Evolutionary conservation across 805 yeast species (phyloP).

Genomic region (Kregervanrija fluxuum): DNA sequence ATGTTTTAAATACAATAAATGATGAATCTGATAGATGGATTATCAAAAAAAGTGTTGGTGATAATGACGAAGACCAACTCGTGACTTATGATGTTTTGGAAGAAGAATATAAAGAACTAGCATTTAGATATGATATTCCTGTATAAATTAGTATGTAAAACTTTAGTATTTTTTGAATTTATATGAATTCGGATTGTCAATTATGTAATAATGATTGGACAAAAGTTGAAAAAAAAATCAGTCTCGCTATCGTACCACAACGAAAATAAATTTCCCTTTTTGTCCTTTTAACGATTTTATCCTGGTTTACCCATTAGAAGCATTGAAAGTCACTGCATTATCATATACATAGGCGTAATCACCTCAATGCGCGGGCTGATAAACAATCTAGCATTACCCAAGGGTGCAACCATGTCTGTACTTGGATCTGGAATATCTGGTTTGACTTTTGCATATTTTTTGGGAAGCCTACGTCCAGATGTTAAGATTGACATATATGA

Average conservation of each 20-base stretch:
- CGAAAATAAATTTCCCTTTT: no score
- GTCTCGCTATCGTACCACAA: background rate
- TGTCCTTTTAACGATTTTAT: no score
- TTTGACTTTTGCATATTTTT: slow-evolving; percentile 61
- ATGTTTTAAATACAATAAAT: slow-evolving; percentile 30
- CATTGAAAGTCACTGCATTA: no score
- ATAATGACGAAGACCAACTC: slow-evolving; percentile 6
- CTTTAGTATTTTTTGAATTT: no score
- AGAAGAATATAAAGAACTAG: slow-evolving; percentile 12
- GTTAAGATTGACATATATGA: slow-evolving; percentile 59
- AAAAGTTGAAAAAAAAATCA: background rate
- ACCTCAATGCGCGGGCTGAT: no score
- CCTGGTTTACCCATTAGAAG: no score
- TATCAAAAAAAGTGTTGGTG: slow-evolving; percentile 15
- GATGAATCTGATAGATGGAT: slow-evolving; percentile 35
- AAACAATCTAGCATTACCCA: slow-evolving; percentile 5
- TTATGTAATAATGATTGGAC: no score
- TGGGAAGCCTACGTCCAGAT: slow-evolving; percentile 72
- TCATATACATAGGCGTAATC: no score
- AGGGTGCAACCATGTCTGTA: slow-evolving; percentile 49
- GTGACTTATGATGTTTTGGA: slow-evolving; percentile 16
- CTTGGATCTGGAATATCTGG: slow-evolving; percentile 91
- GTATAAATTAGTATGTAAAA: background rate
- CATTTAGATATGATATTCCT: background rate
- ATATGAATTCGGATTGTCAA: no score